phyloP scores from a whole-genome alignment of 805 yeast genomes.

The Candida chilensis region DNA sequence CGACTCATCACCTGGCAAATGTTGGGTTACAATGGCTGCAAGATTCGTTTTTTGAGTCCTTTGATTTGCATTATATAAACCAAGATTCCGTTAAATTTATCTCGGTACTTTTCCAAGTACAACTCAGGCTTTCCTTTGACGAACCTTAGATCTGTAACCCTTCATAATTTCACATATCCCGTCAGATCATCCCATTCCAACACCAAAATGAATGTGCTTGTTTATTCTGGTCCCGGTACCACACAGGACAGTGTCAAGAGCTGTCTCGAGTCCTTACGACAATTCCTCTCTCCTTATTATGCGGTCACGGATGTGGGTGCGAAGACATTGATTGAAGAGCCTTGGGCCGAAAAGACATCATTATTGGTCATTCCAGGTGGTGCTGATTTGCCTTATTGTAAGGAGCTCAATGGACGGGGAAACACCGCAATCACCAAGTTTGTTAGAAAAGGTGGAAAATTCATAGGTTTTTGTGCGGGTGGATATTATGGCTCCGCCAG shows the following conservation, averaged over 20 bases:
- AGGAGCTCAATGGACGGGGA: conserved; percentile 61
- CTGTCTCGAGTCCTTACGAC: conserved; percentile 65
- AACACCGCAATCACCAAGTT: conserved; percentile 51
- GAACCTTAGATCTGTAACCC: too few species aligned
- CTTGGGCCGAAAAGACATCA: conserved; percentile 80
- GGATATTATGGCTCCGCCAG: conserved; percentile 73
- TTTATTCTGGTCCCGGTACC: conserved; percentile 74
- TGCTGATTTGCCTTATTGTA: conserved; percentile 84
- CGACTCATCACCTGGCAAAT: too few species aligned
- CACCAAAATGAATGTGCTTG: conserved; percentile 61
- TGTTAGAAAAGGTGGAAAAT: conserved; percentile 74
- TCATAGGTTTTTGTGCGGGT: conserved; percentile 91
- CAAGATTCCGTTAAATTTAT: too few species aligned
- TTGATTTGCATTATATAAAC: too few species aligned
- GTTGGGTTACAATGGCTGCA: too few species aligned
- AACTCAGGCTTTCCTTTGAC: too few species aligned
- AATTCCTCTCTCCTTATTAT: conserved; percentile 75
- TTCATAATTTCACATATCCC: too few species aligned
- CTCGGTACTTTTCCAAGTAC: too few species aligned
- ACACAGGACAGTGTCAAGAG: conserved; percentile 83
- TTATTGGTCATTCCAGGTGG: conserved; percentile 92
- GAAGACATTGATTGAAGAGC: conserved; percentile 59
- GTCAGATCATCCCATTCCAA: too few species aligned
- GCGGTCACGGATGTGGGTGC: conserved; percentile 73
- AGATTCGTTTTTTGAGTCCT: too few species aligned